Evolutionary conservation across 2,329 filamentous ascomycete genomes (phyloP), one percentile per base, ranked within the genome.

Genomic region (Fonsecaea monophora): DNA sequence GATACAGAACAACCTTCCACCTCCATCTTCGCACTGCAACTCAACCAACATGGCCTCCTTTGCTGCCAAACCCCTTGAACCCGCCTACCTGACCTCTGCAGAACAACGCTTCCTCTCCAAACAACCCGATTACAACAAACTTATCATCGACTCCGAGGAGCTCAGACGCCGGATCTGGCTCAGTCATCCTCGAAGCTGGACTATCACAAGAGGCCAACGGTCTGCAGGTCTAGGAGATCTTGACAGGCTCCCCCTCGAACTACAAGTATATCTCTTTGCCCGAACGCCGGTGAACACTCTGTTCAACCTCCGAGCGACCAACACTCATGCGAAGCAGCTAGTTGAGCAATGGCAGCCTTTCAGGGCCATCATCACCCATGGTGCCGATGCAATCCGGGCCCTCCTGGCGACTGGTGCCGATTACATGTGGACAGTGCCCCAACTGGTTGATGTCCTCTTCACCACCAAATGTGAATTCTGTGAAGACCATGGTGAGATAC

Each of bases 261-360:
- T 64, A 18, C 38, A 60, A 42, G n/a, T 56, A 40, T 48, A 35
- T 38, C 21, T 65, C 21, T 58, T 68, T 25, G 30, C 45, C 38
- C 8, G 32, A 21, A 64, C 61, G 1, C 30, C 61, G 13, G 30
- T 65, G 57, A 61, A 45, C 37, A n/a, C 30, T 15, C 57, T 68
- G 18, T 35, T 64, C 35, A 54, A 57, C 25, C 58, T 68, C 30
- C 55, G 61, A 30, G 32, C 21, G 1, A 61, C 57, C 18, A 64
- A 64, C 21, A 60, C 60, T 21, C 21, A 53, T 32, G 57, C 57
- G 48, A 68, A 53, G 35, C 38, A 53, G 10, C 35, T 68, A 6
- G 59, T 68, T 45, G 65, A 65, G 48, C 45, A 61, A 40, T 68
- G 65, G 65, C 15, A 37, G 40, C 61, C 61, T 25, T 68, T 60